phyloP scores from a whole-genome alignment of 140 eudicot species.

The Senecio squalidus region DNA sequence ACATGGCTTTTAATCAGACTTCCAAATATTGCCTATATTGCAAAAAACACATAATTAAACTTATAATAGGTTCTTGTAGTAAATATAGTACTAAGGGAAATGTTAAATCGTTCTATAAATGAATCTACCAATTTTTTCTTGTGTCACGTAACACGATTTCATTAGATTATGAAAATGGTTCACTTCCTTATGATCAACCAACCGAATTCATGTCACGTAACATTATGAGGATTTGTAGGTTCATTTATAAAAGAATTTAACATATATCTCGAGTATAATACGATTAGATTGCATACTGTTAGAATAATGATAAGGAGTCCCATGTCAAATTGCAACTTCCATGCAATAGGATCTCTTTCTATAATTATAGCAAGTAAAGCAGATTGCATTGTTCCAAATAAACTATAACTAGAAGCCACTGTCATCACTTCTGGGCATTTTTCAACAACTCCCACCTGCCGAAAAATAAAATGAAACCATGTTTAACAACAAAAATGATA shows the following conservation, averaged over 20 bases:
- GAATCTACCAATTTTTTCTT: too few species aligned
- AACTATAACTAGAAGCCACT: constrained; percentile 53
- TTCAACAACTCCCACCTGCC: constrained; percentile 49
- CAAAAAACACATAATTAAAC: not conserved
- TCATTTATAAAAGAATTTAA: not conserved
- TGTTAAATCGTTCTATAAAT: too few species aligned
- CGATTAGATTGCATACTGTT: constrained; percentile 47
- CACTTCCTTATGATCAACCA: too few species aligned
- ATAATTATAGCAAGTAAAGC: constrained; percentile 37
- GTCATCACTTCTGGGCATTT: constrained; percentile 61
- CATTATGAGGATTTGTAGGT: not conserved
- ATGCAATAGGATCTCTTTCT: constrained; percentile 60
- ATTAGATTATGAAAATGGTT: too few species aligned
- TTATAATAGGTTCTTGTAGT: not conserved
- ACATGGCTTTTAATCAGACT: constrained; percentile 52
- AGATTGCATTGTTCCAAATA: constrained; percentile 68
- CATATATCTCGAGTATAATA: not conserved
- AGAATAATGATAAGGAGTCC: constrained; percentile 60
- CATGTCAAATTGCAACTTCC: constrained; percentile 60
- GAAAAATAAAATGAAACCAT: not conserved
- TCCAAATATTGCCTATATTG: constrained; percentile 54
- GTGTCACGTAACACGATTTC: too few species aligned
- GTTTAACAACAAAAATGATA: not conserved
- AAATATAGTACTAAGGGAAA: too few species aligned
- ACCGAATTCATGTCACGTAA: too few species aligned